Conservation (phyloP, 257 asterid genomes). For the Solanum habrochaites region DNA sequence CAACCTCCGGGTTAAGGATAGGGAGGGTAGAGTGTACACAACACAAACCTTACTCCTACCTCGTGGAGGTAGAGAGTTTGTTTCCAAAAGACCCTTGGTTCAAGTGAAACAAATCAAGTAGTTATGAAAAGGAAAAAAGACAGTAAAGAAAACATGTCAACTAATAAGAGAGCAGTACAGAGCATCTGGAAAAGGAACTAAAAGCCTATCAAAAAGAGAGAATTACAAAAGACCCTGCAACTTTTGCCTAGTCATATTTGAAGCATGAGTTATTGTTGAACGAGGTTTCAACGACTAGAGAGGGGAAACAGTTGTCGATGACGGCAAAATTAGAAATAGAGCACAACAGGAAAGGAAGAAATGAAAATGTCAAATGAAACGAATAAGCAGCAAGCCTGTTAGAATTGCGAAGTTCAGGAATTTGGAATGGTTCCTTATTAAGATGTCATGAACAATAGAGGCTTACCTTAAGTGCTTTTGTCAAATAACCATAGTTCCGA, state of each 20-base stretch:
- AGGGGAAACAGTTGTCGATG: not conserved
- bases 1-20: not conserved
- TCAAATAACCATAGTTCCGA: constrained; percentile 43
- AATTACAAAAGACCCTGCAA: not conserved
- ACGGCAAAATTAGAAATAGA: not conserved
- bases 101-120: not conserved
- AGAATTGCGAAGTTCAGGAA: not conserved
- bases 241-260: not conserved
- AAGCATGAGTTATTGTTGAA: not conserved
- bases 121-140: not conserved
- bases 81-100: not conserved
- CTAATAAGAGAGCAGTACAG: not conserved
- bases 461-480: constrained; percentile 60
- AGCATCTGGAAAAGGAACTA: not conserved
- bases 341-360: not conserved
- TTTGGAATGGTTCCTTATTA: not conserved
- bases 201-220: not conserved
- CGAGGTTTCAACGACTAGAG: not conserved
- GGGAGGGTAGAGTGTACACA: not conserved
- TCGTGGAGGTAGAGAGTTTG: not conserved
- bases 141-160: not conserved
- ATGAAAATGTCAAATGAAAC: not conserved
- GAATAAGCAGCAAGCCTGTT: not conserved
- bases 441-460: not conserved
- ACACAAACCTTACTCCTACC: not conserved